A percentile compares a stretch with the other conserved stretches of the same genome.
phyloP scores from a whole-genome alignment of 176 grass and related monocot genomes.

The Urochloa ruziziensis region DNA sequence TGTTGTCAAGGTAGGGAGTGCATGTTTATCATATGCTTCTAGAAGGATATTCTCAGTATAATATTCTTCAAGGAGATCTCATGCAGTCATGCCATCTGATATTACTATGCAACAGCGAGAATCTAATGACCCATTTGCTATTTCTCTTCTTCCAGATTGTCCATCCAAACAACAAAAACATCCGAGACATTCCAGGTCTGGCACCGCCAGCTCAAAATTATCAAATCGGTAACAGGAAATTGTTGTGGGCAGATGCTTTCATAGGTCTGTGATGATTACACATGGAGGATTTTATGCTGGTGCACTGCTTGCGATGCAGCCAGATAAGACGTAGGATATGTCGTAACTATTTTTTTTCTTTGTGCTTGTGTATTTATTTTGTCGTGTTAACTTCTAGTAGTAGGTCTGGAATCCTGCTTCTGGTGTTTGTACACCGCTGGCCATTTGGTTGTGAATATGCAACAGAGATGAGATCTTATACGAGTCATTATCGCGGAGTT shows the following conservation, averaged over 20 bases:
- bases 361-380: conserved; percentile 53
- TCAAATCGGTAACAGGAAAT: conserved; percentile 52
- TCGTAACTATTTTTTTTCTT: conserved; percentile 50
- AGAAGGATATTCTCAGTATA: conserved; percentile 3
- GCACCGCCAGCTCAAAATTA: conserved; percentile 86
- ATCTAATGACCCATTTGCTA: background rate
- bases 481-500: background rate
- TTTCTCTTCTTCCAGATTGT: conserved; percentile 63
- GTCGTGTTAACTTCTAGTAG: conserved; percentile 15
- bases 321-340: background rate
- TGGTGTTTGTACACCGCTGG: conserved; percentile 25
- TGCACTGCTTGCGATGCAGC: background rate
- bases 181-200: conserved; percentile 85
- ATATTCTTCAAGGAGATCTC: background rate
- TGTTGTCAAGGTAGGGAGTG: conserved; percentile 87
- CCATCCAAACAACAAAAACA: conserved; percentile 79
- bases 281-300: background rate
- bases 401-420: conserved; percentile 16
- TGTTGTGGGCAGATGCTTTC: conserved; percentile 59
- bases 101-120: background rate
- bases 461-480: conserved; percentile 35
- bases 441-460: conserved; percentile 39
- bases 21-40: conserved; percentile 25
- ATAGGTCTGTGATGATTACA: conserved; percentile 41
- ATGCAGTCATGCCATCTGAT: conserved; percentile 11